phyloP scores from a whole-genome alignment of 1,284 basidiomycete species.

The Apiotrichum akiyoshidainum region DNA sequence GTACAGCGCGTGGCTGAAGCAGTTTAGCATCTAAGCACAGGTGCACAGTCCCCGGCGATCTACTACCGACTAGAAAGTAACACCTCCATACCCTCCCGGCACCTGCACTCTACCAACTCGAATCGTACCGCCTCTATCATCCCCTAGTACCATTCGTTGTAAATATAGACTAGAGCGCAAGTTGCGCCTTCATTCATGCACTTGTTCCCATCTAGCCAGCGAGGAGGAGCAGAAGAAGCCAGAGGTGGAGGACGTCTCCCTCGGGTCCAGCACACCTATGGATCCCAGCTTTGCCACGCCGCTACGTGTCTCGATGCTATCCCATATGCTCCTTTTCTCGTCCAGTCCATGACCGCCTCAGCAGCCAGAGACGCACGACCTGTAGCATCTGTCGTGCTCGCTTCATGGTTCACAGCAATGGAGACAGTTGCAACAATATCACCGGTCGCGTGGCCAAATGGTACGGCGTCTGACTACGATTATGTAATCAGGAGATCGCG shows the following conservation, averaged over 20 bases:
- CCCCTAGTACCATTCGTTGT: neutral
- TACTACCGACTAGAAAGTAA: neutral
- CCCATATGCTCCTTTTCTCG: no score
- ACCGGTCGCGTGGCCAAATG: neutral
- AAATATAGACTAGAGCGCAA: conserved; percentile 1
- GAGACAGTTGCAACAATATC: no score
- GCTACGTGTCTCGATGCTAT: no score
- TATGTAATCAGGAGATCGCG: neutral
- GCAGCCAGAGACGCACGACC: no score
- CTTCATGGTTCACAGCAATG: no score
- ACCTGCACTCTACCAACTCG: neutral
- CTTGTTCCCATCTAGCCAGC: neutral
- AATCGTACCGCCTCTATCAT: neutral
- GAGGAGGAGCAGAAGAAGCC: no score
- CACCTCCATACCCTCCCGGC: neutral
- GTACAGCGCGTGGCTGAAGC: neutral
- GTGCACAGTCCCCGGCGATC: neutral
- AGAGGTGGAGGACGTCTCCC: no score
- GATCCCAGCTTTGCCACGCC: no score
- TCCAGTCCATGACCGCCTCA: no score
- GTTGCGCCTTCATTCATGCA: neutral
- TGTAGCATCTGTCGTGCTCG: no score
- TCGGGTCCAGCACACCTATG: no score
- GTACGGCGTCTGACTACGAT: neutral
- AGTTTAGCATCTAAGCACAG: neutral